A percentile compares a stretch with the other conserved stretches of the same genome.
Evolutionary conservation across 495 filamentous ascomycete species (phyloP).

Genomic region (Parachaetomium inaequale): DNA sequence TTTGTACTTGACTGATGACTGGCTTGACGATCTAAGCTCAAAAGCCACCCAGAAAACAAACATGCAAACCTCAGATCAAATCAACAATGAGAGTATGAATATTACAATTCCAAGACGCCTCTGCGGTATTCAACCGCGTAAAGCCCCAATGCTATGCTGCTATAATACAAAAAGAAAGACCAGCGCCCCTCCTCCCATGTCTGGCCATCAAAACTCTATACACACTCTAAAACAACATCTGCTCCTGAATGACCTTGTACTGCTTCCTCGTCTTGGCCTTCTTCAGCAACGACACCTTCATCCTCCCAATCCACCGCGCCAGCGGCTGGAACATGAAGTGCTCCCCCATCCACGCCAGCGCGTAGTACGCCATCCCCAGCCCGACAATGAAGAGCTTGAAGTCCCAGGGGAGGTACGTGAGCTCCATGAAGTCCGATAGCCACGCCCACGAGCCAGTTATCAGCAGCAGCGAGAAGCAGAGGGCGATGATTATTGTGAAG

Average conservation of each 20-base stretch:
- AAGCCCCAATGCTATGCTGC: neutral
- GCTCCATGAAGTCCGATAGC: constrained; percentile 73
- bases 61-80: neutral
- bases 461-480: constrained; percentile 70
- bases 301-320: constrained; percentile 61
- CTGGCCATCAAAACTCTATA: neutral
- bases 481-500: constrained; percentile 63
- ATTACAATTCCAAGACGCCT: neutral
- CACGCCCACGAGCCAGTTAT: constrained; percentile 65
- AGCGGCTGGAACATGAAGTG: constrained; percentile 63
- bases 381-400: constrained; percentile 71
- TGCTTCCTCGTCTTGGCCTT: constrained; percentile 72
- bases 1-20: no score
- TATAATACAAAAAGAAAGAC: neutral
- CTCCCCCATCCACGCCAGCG: constrained; percentile 66
- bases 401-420: constrained; percentile 65
- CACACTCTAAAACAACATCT: constrained; percentile 52
- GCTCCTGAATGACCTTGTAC: constrained; percentile 77
- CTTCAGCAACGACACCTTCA: constrained; percentile 53
- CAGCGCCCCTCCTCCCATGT: neutral
- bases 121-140: neutral
- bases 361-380: constrained; percentile 64
- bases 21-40: no score
- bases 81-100: neutral
- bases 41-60: no score